These are phyloP conservation scores for Gynandropsis gynandra DNA, from an alignment of 345 rosid species.

Conservation along the genomic window DNA sequence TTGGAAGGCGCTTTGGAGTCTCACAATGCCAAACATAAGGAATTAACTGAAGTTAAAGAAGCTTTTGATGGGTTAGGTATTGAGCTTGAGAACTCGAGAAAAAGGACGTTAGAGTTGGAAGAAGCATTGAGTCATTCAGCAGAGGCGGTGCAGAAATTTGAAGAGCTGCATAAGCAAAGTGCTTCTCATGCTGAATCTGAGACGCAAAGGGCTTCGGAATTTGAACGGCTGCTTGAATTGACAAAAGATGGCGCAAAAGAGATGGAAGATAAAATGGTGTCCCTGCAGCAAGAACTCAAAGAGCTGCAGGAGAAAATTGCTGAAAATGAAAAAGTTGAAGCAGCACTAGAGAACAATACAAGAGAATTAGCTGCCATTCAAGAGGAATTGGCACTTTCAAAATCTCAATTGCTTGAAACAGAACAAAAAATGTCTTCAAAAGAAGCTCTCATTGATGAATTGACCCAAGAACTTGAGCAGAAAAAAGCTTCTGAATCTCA, in stretches of 20 bases:
- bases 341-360: slow-evolving; percentile 51
- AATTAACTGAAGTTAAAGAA: slow-evolving; percentile 64
- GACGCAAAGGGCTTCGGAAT: slow-evolving; percentile 64
- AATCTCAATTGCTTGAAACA: slow-evolving; percentile 44
- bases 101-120: slow-evolving; percentile 58
- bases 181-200: slow-evolving; percentile 74
- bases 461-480: slow-evolving; percentile 54
- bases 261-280: slow-evolving; percentile 53
- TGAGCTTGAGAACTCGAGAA: slow-evolving; percentile 58
- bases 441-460: slow-evolving; percentile 48
- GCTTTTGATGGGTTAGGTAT: slow-evolving; percentile 56
- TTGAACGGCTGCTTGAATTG: slow-evolving; percentile 58
- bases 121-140: slow-evolving; percentile 49
- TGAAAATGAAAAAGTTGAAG: slow-evolving; percentile 64
- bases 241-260: slow-evolving; percentile 49
- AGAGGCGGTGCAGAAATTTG: slow-evolving; percentile 60
- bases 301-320: slow-evolving; percentile 51
- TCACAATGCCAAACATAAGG: slow-evolving; percentile 65
- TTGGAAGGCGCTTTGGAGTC: slow-evolving; percentile 61
- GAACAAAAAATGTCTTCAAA: slow-evolving; percentile 58
- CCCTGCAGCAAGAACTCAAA: slow-evolving; percentile 63
- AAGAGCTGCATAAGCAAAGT: slow-evolving; percentile 74
- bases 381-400: slow-evolving; percentile 57
- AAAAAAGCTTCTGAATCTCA: slow-evolving; percentile 59
- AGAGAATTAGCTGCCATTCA: slow-evolving; percentile 55